Evolutionary conservation across 1,284 basidiomycete genomes (phyloP), one percentile per base, ranked within the genome.

Genomic region (Vanrija humicola): DNA sequence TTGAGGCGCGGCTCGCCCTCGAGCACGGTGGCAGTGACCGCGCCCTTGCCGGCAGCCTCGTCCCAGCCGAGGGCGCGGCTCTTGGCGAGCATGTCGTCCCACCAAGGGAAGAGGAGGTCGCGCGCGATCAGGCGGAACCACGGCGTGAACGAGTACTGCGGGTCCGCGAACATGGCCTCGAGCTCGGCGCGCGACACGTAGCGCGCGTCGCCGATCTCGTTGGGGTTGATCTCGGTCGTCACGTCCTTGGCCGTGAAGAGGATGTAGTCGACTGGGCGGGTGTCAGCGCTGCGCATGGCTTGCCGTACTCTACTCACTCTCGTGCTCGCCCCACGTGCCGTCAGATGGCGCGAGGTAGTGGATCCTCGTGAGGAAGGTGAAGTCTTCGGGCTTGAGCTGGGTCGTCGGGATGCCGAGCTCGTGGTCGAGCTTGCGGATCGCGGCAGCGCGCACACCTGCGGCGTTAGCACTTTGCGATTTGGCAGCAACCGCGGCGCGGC

Each of bases 111-210:
- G 49, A 99, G 82, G 77, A 97, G 97, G 72, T 96, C 90, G 8
- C 93, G 85, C 1, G 92, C 93, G 68, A 99, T 98, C 42, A 99
- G 84, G 75, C 93, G 92, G 85, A 99, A 99, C 96, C 96, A 99
- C 0, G 96, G 96, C 4, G 96, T 99, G 77, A 99, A 98, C 0
- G 84, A 83, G 70, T 89, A 88, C 43, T 79, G 79, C 23, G 85
- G 71, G 64, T 90, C 86, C 46, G 87, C 81, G 77, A 99, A 97
- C 88, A 99, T 94, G 12, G 79, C 82, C 72, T 90, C 85, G 47
- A 99, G 79, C 76, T 98, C 95, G 1, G 81, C 82, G 77, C 90
- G 91, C 73, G 86, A 86, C 28, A 98, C 95, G 78, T 96, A 99
- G 73, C 88, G 89, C 71, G 87, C 78, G 72, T 92, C 93, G 46